Conservation (phyloP, 352 stramenopile genomes). For the Phytophthora cajani region DNA sequence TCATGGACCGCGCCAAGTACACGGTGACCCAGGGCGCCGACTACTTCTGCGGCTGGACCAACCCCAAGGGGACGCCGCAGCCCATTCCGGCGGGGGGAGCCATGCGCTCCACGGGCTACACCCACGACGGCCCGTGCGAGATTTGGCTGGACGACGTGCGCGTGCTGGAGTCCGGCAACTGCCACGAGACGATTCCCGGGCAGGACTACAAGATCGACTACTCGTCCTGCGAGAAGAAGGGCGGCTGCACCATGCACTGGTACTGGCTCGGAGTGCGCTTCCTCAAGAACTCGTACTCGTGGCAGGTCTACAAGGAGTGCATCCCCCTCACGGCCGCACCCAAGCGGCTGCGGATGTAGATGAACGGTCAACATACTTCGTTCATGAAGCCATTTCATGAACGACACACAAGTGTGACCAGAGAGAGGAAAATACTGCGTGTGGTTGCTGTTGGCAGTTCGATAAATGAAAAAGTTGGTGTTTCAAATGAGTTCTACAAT, state of each 20-base stretch:
- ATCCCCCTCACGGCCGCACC: not conserved
- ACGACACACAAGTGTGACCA: not conserved
- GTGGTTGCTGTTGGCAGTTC: too few relatives aligned
- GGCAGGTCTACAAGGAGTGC: constrained; percentile 3
- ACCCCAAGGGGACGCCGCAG: constrained; percentile 7
- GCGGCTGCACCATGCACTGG: constrained; percentile 3
- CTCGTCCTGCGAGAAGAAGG: constrained; percentile 9
- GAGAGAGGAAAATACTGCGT: not conserved
- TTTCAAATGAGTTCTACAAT: too few relatives aligned
- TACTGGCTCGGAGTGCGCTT: constrained; percentile 6
- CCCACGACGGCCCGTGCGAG: constrained; percentile 7
- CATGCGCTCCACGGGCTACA: constrained; percentile 11
- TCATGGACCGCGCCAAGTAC: constrained; percentile 44
- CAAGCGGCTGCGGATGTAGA: not conserved
- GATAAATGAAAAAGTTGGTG: too few relatives aligned
- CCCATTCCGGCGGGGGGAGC: not conserved
- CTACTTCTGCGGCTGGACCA: constrained; percentile 39
- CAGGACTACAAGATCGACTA: constrained; percentile 14
- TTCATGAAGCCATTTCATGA: too few relatives aligned
- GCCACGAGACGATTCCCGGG: constrained; percentile 26
- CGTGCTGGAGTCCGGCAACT: constrained; percentile 26
- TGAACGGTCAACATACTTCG: too few relatives aligned
- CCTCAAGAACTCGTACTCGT: not conserved
- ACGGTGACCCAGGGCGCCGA: constrained; percentile 22
- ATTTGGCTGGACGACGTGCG: constrained; percentile 16